These are phyloP conservation scores for Calonectria pseudoreteaudii DNA, from an alignment of 2,329 filamentous ascomycete genomes.

Conservation along the genomic window DNA sequence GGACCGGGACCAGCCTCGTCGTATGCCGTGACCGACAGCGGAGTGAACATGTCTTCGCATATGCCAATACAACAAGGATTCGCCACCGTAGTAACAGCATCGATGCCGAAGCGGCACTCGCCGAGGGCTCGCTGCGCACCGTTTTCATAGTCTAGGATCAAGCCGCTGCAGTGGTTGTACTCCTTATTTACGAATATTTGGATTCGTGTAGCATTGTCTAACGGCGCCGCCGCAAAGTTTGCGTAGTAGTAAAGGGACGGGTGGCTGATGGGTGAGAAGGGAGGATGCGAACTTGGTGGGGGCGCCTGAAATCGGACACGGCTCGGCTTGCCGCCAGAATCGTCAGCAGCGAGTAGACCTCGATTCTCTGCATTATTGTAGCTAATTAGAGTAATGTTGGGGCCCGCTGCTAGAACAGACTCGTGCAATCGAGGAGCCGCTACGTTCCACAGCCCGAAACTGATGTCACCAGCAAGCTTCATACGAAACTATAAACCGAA, in stretches of 20 bases:
- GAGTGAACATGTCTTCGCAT: neutral
- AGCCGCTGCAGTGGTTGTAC: neutral
- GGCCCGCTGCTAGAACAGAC: neutral
- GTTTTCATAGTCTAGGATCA: neutral
- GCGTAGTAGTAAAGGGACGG: neutral
- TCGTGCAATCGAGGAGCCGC: neutral
- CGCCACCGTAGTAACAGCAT: neutral
- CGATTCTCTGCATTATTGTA: neutral
- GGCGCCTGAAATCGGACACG: neutral
- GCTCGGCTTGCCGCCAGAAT: neutral
- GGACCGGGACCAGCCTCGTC: neutral
- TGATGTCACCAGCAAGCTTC: neutral
- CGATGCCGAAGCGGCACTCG: neutral
- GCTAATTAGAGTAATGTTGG: neutral
- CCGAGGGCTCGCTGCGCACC: neutral
- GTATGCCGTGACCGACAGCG: neutral
- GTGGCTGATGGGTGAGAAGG: neutral
- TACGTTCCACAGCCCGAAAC: neutral
- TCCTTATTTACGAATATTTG: neutral
- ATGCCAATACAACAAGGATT: neutral
- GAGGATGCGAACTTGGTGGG: neutral
- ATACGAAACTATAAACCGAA: neutral
- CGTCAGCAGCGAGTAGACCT: neutral
- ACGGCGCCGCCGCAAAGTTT: neutral
- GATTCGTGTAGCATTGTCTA: neutral